Conservation (phyloP, 805 yeast species). For the Metschnikowia rubicola region DNA sequence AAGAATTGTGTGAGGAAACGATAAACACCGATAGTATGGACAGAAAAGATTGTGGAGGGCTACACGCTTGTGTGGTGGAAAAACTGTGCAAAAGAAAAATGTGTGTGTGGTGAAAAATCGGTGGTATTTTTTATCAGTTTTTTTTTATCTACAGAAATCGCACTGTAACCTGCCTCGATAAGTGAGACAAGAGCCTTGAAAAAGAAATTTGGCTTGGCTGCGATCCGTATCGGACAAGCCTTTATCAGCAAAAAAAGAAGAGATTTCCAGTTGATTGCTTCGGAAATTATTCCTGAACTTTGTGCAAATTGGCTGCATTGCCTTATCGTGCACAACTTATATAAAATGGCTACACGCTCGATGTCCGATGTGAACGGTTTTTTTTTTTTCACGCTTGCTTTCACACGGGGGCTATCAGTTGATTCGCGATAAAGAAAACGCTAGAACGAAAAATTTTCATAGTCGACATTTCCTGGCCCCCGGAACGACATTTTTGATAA, state of each 20-base stretch:
- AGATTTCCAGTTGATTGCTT: background rate
- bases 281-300: too few species aligned
- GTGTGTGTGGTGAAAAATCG: conserved; percentile 4
- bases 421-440: conserved; percentile 8
- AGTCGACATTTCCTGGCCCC: background rate
- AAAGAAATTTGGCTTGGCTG: conserved; percentile 3
- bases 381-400: background rate
- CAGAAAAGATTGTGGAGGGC: too few species aligned
- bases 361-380: background rate
- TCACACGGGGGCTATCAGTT: conserved; percentile 1
- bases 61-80: background rate
- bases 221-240: background rate
- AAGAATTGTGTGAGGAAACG: too few species aligned
- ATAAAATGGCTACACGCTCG: background rate
- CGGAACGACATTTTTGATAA: conserved; percentile 7
- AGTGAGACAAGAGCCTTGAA: conserved; percentile 2
- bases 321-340: too few species aligned
- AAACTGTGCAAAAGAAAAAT: background rate
- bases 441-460: conserved; percentile 9
- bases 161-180: conserved; percentile 8
- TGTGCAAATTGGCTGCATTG: too few species aligned
- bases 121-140: conserved; percentile 3
- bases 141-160: conserved; percentile 12
- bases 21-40: too few species aligned
- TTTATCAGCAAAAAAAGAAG: background rate